These are phyloP conservation scores for Tephrocybe sp. DNA, from an alignment of 768 basidiomycete species.

Conservation along the genomic window DNA sequence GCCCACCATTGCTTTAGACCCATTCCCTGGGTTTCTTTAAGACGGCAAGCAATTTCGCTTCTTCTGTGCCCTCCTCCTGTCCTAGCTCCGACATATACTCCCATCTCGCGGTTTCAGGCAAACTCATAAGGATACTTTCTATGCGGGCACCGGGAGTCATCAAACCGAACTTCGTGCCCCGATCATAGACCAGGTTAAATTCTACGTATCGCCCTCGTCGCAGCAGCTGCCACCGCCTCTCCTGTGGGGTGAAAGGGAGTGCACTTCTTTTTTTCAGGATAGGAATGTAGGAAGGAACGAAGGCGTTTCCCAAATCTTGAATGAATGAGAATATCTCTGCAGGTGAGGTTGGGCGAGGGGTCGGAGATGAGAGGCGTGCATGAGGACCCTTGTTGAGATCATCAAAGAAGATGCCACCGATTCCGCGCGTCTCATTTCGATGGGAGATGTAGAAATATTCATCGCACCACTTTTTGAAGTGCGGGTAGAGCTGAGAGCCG, in stretches of 20 bases:
- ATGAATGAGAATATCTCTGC: conserved; percentile 79
- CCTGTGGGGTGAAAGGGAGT: conserved; percentile 56
- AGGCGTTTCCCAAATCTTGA: conserved; percentile 68
- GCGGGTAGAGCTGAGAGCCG: conserved; percentile 62
- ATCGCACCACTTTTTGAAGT: conserved; percentile 96
- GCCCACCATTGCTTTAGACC: conserved; percentile 30
- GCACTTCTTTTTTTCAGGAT: conserved; percentile 62
- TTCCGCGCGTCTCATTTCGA: conserved; percentile 78
- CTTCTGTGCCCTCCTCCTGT: conserved; percentile 53
- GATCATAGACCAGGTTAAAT: conserved; percentile 85
- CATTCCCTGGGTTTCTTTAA: conserved; percentile 65
- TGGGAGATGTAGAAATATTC: conserved; percentile 95
- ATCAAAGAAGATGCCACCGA: conserved; percentile 97
- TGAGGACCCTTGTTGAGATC: conserved; percentile 75
- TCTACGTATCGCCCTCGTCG: conserved; percentile 93
- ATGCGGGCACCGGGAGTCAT: conserved; percentile 83
- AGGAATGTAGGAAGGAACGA: conserved; percentile 88
- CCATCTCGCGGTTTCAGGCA: conserved; percentile 86
- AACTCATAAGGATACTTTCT: conserved; percentile 87
- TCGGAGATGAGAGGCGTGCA: conserved; percentile 49
- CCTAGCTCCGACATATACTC: conserved; percentile 85
- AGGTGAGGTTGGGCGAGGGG: conserved; percentile 49
- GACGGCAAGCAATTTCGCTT: conserved; percentile 60
- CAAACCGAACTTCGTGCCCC: conserved; percentile 86
- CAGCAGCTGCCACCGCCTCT: conserved; percentile 91